phyloP scores from a whole-genome alignment of 768 basidiomycete species.

The Chlorophyllum brunneum region DNA sequence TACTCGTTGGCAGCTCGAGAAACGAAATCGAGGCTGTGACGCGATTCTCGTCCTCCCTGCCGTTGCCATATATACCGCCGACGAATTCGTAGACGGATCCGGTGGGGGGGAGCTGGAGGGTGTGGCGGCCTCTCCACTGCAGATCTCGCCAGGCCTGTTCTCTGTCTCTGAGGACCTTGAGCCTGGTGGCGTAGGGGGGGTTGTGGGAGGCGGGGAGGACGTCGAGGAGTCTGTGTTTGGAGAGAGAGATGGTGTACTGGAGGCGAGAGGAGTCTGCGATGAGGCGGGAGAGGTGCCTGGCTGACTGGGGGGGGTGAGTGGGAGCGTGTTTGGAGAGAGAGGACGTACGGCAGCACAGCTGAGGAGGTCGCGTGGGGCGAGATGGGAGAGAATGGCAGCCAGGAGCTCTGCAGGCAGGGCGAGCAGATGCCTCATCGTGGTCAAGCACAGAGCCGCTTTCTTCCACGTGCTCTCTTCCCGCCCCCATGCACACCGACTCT shows the following conservation, averaged over 20 bases:
- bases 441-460: background rate
- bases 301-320: slow-evolving; percentile 27
- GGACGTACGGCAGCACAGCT: slow-evolving; percentile 12
- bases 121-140: slow-evolving; percentile 32
- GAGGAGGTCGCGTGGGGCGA: slow-evolving; percentile 22
- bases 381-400: slow-evolving; percentile 20
- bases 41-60: slow-evolving; percentile 38
- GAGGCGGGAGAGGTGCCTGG: slow-evolving; percentile 33
- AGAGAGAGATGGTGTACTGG: slow-evolving; percentile 48
- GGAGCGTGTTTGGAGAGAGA: background rate
- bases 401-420: slow-evolving; percentile 23
- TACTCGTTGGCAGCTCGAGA: slow-evolving; percentile 38
- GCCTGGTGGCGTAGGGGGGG: slow-evolving; percentile 35
- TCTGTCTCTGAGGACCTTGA: slow-evolving; percentile 35
- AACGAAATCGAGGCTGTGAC: slow-evolving; percentile 45
- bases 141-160: slow-evolving; percentile 48
- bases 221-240: slow-evolving; percentile 40
- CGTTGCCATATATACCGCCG: slow-evolving; percentile 48
- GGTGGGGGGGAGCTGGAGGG: slow-evolving; percentile 36
- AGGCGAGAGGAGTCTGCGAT: slow-evolving; percentile 41
- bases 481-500: slow-evolving; percentile 18
- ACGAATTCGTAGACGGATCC: slow-evolving; percentile 50
- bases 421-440: slow-evolving; percentile 10
- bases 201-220: slow-evolving; percentile 25
- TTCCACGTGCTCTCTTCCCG: background rate